Base-by-base conservation (phyloP, 768 basidiomycete species). In the Lactarius akahatsu region DNA sequence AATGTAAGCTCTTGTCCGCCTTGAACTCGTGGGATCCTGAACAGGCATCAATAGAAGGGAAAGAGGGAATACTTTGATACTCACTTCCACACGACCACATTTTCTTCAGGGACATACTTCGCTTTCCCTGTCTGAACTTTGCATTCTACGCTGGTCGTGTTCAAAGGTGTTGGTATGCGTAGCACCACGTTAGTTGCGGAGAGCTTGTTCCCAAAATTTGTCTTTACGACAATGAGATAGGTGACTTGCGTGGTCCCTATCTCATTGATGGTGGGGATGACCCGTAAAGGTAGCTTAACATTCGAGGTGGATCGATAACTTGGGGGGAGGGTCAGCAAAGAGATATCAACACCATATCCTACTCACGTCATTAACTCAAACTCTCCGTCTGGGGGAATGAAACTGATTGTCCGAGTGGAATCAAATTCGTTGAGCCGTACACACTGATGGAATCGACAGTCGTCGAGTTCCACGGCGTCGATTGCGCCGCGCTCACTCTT, bases 391-490 rank as follows among this genome's bases (percentile, higher is more conserved):
- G 97, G 97, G 0, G 97, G 97, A 41, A 98, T 89, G 77, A 98
- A 98, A 72, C 91, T 95, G 77, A 99, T 98, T 1, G 93, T 94
- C 54, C 97, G 85, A 63, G 86, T 89, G 6, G 92, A 88, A 75
- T 98, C 96, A 73, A 98, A 99, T 76, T 96, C 95, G 69, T 92
- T 89, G 52, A 99, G 79, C 65, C 95, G 85, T 28, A 99, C 97
- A 75, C 97, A 99, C 77, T 99, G 97, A 72, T 99, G 97, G 82
- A 98, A 98, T 64, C 92, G 91, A 77, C 96, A 98, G 75, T 99
- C 97, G 73, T 99, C 97, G 56, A 98, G 80, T 75, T 98, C 96
- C 40, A 99, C 96, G 2, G 93, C 92, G 70, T 92, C 90, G 60
- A 71, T 72, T 60, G 85, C 81, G 26, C 81, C 80, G 26, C 85